Base-by-base conservation (phyloP, 768 basidiomycete species). In the Lactifluus hygrophoroides region DNA sequence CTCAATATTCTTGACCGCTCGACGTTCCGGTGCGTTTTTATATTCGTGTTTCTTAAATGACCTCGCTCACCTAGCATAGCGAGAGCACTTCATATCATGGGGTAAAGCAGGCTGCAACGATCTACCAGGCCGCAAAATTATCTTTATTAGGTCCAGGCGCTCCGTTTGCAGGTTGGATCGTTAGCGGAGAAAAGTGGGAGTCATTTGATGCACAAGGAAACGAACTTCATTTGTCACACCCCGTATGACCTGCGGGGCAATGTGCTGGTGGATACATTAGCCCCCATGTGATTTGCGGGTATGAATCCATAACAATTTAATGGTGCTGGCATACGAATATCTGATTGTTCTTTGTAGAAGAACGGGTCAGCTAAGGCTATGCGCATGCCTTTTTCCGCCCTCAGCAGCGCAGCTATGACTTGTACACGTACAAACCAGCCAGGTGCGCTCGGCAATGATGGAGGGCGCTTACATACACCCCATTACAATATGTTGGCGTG, bases 131-230 rank as follows among this genome's bases (percentile, higher is more conserved):
- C 1, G 82, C 80, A 0, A 88, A 85, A 66, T 53, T 62, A 7
- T 66, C 66, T 3, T 71, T 90, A 25, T 61, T 75, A 16, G 79
- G 77, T 0, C 61, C 69, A 34, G 67, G 65, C 0, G 75, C 78
- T 3, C 72, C 78, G 3, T 87, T 90, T 59, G 68, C 71, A 34
- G 85, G 83, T 19, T 90, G 88, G 88, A 67, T 85, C 40, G 69
- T 56, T 21, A 83, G 79, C 52, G 85, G 84, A 3, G 58, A 64
- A 38, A 65, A 67, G 50, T 82, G 80, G 77, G 82, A 86, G 65
- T 68, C 60, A 47, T 88, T 88, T 60, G 68, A 70, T 17, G 52
- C 56, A 27, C 54, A 55, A 32, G 64, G 62, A 23, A 51, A 32
- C 19, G 30, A 19, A 32, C 35, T 19, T 35, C 19, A 40, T 34